These are phyloP conservation scores for Cercospora citrullina DNA, from an alignment of 2,329 filamentous ascomycete species.

Conservation along the genomic window DNA sequence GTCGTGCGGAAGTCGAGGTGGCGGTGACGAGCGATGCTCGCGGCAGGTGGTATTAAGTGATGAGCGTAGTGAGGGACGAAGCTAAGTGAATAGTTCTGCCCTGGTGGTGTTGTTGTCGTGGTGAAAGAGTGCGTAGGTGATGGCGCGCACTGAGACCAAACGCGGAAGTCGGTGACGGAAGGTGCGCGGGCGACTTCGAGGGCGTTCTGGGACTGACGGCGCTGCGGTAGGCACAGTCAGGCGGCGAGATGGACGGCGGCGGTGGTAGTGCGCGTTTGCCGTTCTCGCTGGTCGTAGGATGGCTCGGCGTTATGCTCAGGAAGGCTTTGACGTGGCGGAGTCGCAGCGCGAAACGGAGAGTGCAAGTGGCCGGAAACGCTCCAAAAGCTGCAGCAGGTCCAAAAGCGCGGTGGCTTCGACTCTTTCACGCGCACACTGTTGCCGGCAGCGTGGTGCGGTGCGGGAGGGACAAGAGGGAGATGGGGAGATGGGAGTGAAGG, in stretches of 20 bases:
- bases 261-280: constrained; percentile 4
- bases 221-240: not conserved
- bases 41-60: constrained; percentile 2
- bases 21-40: constrained; percentile 1
- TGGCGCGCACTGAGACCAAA: constrained; percentile 10
- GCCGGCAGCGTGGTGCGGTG: constrained; percentile 16
- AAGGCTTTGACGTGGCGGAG: constrained; percentile 23
- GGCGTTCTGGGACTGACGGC: constrained; percentile 1
- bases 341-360: constrained; percentile 8
- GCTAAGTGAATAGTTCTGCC: constrained; percentile 41
- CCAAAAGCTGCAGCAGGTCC: not conserved
- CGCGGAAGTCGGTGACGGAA: constrained; percentile 11
- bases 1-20: not conserved
- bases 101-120: not conserved
- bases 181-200: not conserved
- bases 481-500: constrained; percentile 2
- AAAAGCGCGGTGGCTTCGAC: not conserved
- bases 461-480: constrained; percentile 2
- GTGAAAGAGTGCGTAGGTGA: constrained; percentile 20
- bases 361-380: not conserved
- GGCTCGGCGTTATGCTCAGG: not conserved
- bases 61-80: constrained; percentile 24
- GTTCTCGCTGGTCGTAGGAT: constrained; percentile 14
- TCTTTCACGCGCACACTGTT: constrained; percentile 19
- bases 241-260: constrained; percentile 9